These are phyloP conservation scores for Blastobotrys chiropterorum DNA, from an alignment of 805 yeast genomes.

Conservation along the genomic window DNA sequence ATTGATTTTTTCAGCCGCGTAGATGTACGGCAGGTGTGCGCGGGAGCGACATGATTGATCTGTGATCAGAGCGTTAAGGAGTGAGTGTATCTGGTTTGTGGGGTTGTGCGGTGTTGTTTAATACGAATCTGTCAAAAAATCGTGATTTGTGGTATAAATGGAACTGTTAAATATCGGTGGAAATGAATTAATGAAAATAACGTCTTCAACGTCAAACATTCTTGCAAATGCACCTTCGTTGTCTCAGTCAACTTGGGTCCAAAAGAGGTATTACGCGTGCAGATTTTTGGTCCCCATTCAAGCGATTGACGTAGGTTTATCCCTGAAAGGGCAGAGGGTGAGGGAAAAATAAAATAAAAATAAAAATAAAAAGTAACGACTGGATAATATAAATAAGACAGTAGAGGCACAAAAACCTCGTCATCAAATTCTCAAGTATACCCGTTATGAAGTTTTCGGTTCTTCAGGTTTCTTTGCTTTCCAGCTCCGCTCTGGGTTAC, in stretches of 20 bases:
- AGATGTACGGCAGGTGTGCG: not conserved
- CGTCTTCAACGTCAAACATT: too few species aligned
- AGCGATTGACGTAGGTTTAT: not conserved
- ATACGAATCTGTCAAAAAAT: too few species aligned
- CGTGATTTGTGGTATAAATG: too few species aligned
- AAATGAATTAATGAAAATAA: too few species aligned
- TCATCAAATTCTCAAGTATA: not conserved
- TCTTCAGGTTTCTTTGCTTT: not conserved
- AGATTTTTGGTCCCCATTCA: not conserved
- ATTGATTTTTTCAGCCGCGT: not conserved
- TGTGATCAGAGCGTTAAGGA: not conserved
- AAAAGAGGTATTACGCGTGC: not conserved
- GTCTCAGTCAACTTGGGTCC: too few species aligned
- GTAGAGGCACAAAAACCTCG: not conserved
- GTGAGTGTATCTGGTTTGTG: not conserved
- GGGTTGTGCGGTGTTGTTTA: too few species aligned
- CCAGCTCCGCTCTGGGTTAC: not conserved
- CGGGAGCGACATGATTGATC: too few species aligned
- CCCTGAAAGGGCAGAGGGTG: not conserved
- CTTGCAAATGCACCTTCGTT: not conserved
- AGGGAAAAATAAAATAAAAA: not conserved
- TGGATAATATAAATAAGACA: not conserved
- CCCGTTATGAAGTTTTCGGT: not conserved
- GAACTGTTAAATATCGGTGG: too few species aligned
- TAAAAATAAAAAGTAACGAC: not conserved